Conservation (phyloP, 305 asterid species). For the Fraxinus baroniana region DNA sequence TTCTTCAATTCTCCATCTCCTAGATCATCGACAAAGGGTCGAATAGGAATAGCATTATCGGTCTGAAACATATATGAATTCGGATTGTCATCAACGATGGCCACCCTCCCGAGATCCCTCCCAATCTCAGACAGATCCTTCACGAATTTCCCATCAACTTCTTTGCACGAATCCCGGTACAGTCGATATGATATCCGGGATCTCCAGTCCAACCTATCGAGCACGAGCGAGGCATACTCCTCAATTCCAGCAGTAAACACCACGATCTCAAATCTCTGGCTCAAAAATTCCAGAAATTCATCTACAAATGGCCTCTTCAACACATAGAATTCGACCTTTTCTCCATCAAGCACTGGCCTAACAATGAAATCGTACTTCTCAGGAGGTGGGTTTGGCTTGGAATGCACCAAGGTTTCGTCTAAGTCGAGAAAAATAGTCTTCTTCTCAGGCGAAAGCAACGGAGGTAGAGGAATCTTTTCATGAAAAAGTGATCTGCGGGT, state of each 20-base stretch:
- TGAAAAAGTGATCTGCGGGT: conserved; percentile 43
- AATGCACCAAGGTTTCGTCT: conserved; percentile 47
- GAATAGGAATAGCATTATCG: conserved; percentile 71
- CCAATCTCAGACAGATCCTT: conserved; percentile 75
- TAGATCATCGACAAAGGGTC: conserved; percentile 63
- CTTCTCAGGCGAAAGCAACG: conserved; percentile 13
- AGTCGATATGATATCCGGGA: conserved; percentile 57
- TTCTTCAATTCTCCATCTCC: conserved; percentile 68
- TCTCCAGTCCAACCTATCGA: conserved; percentile 66
- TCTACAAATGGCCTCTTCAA: conserved; percentile 44
- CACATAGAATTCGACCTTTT: conserved; percentile 36
- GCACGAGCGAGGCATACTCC: conserved; percentile 82
- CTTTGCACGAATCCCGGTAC: conserved; percentile 75
- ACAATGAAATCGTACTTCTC: conserved; percentile 43
- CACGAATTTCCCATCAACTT: conserved; percentile 72
- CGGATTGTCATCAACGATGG: conserved; percentile 90
- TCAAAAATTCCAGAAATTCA: conserved; percentile 31
- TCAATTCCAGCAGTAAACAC: conserved; percentile 86
- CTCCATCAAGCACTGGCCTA: conserved; percentile 44
- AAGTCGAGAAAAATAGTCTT: conserved; percentile 51
- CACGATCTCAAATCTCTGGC: conserved; percentile 73
- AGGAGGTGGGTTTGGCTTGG: conserved; percentile 36
- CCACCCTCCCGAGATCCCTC: conserved; percentile 60
- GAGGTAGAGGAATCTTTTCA: conserved; percentile 33
- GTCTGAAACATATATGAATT: conserved; percentile 74